Percentiles rank a stretch among this genome's conserved stretches.
These are phyloP conservation scores for Imleria badia DNA, from an alignment of 768 basidiomycete genomes.

Conservation along the genomic window DNA sequence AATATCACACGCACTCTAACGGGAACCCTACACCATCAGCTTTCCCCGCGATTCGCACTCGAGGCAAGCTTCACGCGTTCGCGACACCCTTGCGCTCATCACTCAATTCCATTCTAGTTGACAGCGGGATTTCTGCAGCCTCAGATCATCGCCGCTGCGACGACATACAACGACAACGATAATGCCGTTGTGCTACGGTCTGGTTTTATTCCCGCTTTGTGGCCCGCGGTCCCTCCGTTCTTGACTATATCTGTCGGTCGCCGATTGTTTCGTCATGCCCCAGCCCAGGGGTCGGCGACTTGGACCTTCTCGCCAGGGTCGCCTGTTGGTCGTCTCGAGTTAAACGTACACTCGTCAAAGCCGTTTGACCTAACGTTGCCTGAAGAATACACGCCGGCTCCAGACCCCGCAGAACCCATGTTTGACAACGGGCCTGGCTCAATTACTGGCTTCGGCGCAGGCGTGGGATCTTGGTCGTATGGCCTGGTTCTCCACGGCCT, in stretches of 20 bases:
- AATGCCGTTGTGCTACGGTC: slow-evolving; percentile 44
- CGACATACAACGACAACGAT: slow-evolving; percentile 49
- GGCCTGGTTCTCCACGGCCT: slow-evolving; percentile 50
- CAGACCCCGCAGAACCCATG: slow-evolving; percentile 23
- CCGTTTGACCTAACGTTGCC: slow-evolving; percentile 35
- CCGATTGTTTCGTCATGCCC: slow-evolving; percentile 50
- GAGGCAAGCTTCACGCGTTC: slow-evolving; percentile 37
- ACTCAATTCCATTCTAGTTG: slow-evolving; percentile 32
- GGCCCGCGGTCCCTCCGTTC: slow-evolving; percentile 37
- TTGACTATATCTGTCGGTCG: slow-evolving; percentile 46
- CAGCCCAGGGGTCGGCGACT: slow-evolving; percentile 44
- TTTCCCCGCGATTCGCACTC: slow-evolving; percentile 60
- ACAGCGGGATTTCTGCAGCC: slow-evolving; percentile 42
- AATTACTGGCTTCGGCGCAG: slow-evolving; percentile 47
- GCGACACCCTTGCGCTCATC: slow-evolving; percentile 8
- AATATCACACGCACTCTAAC: slow-evolving; percentile 44
- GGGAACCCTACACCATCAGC: slow-evolving; percentile 76
- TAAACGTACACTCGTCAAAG: slow-evolving; percentile 44
- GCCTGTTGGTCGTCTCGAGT: slow-evolving; percentile 32
- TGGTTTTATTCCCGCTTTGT: slow-evolving; percentile 34
- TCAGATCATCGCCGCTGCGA: slow-evolving; percentile 40
- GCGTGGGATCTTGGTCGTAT: slow-evolving; percentile 46
- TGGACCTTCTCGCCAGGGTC: slow-evolving; percentile 29
- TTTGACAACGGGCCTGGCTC: slow-evolving; percentile 42
- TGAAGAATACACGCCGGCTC: slow-evolving; percentile 23